phyloP scores from a whole-genome alignment of 1,139 yeast genomes.

The Torulaspora globosa region DNA sequence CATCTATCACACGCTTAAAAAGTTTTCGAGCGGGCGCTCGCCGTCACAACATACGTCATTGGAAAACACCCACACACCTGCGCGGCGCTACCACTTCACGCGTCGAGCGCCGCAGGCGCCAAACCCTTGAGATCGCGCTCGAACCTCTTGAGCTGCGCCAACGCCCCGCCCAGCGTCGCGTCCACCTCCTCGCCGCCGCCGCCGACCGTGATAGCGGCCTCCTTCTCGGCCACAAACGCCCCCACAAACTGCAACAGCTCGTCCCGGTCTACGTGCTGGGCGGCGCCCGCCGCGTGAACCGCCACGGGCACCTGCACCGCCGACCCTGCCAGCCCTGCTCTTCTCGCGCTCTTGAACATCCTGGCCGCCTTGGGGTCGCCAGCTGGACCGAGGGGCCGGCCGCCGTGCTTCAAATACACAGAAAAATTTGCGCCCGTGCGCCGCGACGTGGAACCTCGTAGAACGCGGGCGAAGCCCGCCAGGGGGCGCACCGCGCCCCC shows the following conservation, averaged over 20 bases:
- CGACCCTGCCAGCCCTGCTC: slow-evolving; percentile 37
- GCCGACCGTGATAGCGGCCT: slow-evolving; percentile 14
- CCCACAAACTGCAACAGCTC: slow-evolving; percentile 46
- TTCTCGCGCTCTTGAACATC: slow-evolving; percentile 40
- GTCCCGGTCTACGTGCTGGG: slow-evolving; percentile 38
- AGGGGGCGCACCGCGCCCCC: not conserved
- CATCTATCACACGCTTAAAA: too few species aligned
- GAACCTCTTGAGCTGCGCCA: slow-evolving; percentile 61
- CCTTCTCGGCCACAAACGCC: slow-evolving; percentile 42
- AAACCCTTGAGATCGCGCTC: slow-evolving; percentile 72
- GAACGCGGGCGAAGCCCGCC: not conserved
- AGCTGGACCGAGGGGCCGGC: too few species aligned
- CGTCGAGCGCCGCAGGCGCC: slow-evolving; percentile 48
- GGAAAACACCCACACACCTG: not conserved
- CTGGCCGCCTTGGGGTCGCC: not conserved
- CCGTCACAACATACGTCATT: too few species aligned
- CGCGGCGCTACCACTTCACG: slow-evolving; percentile 16
- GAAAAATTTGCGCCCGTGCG: not conserved
- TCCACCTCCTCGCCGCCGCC: slow-evolving; percentile 21
- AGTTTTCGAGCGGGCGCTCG: too few species aligned
- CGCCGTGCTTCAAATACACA: too few species aligned
- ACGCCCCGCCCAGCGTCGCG: slow-evolving; percentile 37
- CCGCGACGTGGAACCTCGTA: not conserved
- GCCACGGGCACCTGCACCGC: slow-evolving; percentile 51
- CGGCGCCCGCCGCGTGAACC: slow-evolving; percentile 37